Percentiles rank a stretch among this genome's conserved stretches.
Conservation (phyloP, 2,329 filamentous ascomycete species). For the Arthrobotrys musiformis region DNA sequence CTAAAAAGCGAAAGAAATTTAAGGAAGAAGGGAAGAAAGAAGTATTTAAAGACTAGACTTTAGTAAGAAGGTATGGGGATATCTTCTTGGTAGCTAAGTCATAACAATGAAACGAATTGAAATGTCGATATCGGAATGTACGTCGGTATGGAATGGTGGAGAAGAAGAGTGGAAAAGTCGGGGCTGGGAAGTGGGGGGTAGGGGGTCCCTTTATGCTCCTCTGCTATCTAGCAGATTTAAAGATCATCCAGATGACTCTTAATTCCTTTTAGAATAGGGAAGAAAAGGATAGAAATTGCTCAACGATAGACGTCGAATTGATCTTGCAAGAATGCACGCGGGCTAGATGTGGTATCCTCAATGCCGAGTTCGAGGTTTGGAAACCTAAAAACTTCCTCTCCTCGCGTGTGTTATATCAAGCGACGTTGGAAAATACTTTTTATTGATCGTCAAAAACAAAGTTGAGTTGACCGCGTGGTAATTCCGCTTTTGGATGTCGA, state of each 20-base stretch:
- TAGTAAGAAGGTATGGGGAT: neutral
- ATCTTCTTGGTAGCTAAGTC: neutral
- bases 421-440: neutral
- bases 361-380: neutral
- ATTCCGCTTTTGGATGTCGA: conserved; percentile 6
- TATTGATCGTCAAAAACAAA: neutral
- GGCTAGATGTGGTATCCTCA: too few species aligned
- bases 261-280: neutral
- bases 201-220: neutral
- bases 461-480: neutral
- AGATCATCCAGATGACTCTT: neutral
- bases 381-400: too few species aligned
- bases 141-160: neutral
- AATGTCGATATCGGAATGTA: neutral
- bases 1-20: neutral
- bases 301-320: too few species aligned
- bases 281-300: neutral
- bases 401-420: neutral
- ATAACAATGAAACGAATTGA: neutral
- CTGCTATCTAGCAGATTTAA: neutral
- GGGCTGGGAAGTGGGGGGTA: neutral
- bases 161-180: neutral
- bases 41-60: neutral
- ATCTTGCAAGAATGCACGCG: too few species aligned
- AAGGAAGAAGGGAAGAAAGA: neutral